Evolutionary conservation across 2,329 filamentous ascomycete species (phyloP).

Genomic region (Grosmannia clavigera): DNA sequence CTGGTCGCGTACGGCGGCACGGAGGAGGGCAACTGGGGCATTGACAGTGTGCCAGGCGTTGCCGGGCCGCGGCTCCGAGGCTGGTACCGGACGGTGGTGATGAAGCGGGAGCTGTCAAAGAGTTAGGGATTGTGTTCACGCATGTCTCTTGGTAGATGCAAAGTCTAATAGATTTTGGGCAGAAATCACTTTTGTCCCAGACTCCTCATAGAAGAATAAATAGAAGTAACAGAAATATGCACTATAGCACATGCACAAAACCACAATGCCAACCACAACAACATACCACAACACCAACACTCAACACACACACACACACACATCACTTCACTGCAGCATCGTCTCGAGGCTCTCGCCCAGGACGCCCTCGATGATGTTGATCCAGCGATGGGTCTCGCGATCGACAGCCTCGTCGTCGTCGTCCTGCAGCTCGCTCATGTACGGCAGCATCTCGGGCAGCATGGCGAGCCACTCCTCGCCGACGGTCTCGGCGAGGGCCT

Average conservation of each 20-base stretch:
- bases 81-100: conserved; percentile 14
- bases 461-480: conserved; percentile 90
- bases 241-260: no score
- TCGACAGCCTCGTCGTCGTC: conserved; percentile 94
- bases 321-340: conserved; percentile 59
- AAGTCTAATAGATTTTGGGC: no score
- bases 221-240: no score
- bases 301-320: not conserved
- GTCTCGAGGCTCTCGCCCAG: conserved; percentile 82
- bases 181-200: no score
- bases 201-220: no score
- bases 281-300: no score
- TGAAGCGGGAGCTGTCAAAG: conserved; percentile 10
- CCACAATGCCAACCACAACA: no score
- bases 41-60: conserved; percentile 11
- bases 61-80: conserved; percentile 14
- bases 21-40: conserved; percentile 16
- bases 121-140: not conserved
- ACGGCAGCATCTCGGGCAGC: conserved; percentile 89
- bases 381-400: conserved; percentile 79
- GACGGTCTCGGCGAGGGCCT: conserved; percentile 59
- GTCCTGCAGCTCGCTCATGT: conserved; percentile 90
- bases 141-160: no score
- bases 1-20: conserved; percentile 12
- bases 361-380: conserved; percentile 76